Evolutionary conservation across 1,139 yeast species (phyloP), one percentile per base, ranked within the genome.

Genomic region (Yamadazyma sp.): DNA sequence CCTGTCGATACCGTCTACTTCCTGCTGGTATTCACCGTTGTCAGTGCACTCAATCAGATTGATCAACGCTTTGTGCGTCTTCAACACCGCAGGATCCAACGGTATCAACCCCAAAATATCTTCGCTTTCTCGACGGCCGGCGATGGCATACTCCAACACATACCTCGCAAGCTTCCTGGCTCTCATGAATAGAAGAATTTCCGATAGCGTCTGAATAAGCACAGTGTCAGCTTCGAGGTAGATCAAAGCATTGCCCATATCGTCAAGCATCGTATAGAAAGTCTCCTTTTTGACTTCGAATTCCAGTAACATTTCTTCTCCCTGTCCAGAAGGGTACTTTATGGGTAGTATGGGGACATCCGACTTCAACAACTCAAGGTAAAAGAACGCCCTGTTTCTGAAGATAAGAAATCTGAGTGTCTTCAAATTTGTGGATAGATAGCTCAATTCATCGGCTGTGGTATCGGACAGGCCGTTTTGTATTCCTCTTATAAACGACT

Each of bases 361-460:
- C 6, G 3, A 38, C 38, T 42, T 49, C 38, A 66, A 59, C 38
- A 79, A 77, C 25, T 77, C 75, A 41, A 85, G 72, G 46, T 81
- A 77, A 29, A 87, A 69, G 46, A 87, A 73, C 0, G 96, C 96
- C 43, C 95, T 68, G 56, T 92, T 92, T 48, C 96, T 74, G 57
- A 81, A 82, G 0, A 86, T 85, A 50, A 91, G 67, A 55, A 87
- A 89, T 39, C 95, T 73, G 33, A 92, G 67, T 7, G 82, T 74
- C 50, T 83, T 82, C 23, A 88, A 75, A 8, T 83, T 80, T 1
- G 95, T 95, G 0, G 94, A 82, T 10, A 78, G 50, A 36, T 64
- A 65, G 4, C 65, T 56, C 20, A 74, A 49, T 23, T 76, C 81
- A 58, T 79, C 76, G 3, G 59, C 53, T 1, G 57, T 49, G 5